phyloP scores from a whole-genome alignment of 1,284 basidiomycete genomes.

The Taiwanofungus camphoratus region DNA sequence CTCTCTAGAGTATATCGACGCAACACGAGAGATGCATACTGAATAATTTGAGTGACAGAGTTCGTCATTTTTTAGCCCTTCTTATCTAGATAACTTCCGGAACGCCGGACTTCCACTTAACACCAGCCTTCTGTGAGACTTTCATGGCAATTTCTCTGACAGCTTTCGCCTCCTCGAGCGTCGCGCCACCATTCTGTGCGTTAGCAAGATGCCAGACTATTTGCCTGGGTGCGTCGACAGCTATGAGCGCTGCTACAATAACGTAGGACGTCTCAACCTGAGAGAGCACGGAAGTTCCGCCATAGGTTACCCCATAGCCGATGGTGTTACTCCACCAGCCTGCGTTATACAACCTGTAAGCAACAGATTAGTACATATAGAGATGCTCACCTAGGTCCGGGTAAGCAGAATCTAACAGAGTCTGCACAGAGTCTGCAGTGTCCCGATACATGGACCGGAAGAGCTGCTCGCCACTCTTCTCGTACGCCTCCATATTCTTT shows the following conservation, averaged over 20 bases:
- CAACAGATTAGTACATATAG: neutral
- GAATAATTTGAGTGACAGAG: too few relatives aligned
- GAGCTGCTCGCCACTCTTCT: constrained; percentile 35
- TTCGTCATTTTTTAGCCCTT: too few relatives aligned
- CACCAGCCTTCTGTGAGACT: constrained; percentile 29
- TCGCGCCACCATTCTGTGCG: constrained; percentile 30
- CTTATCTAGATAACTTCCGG: constrained; percentile 29
- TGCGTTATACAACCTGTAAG: constrained; percentile 16
- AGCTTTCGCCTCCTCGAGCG: constrained; percentile 26
- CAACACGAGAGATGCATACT: too few relatives aligned
- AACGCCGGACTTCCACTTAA: constrained; percentile 39
- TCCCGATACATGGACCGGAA: constrained; percentile 47
- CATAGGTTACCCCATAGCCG: constrained; percentile 46
- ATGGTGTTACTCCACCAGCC: constrained; percentile 48
- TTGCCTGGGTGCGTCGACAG: constrained; percentile 46
- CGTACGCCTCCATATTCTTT: constrained; percentile 34
- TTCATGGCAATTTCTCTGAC: constrained; percentile 29
- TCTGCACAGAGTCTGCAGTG: constrained; percentile 37
- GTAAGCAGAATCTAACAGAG: constrained; percentile 40
- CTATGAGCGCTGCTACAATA: constrained; percentile 44
- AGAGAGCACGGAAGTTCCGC: constrained; percentile 34
- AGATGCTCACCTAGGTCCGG: constrained; percentile 47
- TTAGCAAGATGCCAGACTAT: constrained; percentile 51
- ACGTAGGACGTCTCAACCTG: constrained; percentile 43
- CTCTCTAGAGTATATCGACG: too few relatives aligned